phyloP scores from a whole-genome alignment of 768 basidiomycete genomes.

The Fomitopsis pulvina region DNA sequence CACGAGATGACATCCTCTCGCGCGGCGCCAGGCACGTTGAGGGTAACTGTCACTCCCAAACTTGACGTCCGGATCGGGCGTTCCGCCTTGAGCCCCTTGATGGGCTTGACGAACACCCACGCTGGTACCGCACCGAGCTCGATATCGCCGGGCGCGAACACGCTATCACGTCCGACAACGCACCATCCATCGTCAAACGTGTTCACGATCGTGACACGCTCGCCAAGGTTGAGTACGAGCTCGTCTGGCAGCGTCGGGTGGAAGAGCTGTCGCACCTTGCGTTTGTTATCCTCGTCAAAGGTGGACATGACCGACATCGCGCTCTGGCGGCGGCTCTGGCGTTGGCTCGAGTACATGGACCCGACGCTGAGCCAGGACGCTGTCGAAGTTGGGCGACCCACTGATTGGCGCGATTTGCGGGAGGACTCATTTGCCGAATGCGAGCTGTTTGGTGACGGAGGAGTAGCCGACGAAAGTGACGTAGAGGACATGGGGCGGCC shows the following conservation, averaged over 20 bases:
- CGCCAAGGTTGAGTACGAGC: slow-evolving; percentile 49
- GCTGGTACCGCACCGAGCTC: slow-evolving; percentile 74
- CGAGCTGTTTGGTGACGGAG: neutral
- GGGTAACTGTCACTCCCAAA: slow-evolving; percentile 53
- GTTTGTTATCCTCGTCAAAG: slow-evolving; percentile 21
- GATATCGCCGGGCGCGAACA: slow-evolving; percentile 31
- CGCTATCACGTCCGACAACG: slow-evolving; percentile 52
- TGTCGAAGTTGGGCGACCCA: slow-evolving; percentile 1
- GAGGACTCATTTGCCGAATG: neutral
- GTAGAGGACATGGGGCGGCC: slow-evolving; percentile 23
- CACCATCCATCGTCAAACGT: slow-evolving; percentile 81
- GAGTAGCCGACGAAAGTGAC: neutral
- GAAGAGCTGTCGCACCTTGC: slow-evolving; percentile 61
- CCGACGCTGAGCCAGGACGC: slow-evolving; percentile 13
- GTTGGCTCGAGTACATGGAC: slow-evolving; percentile 10
- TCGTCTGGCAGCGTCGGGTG: slow-evolving; percentile 72
- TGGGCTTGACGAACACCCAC: slow-evolving; percentile 68
- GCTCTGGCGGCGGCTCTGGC: slow-evolving; percentile 11
- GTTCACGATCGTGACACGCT: slow-evolving; percentile 55
- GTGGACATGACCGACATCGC: slow-evolving; percentile 12
- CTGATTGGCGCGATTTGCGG: neutral
- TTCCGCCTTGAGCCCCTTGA: slow-evolving; percentile 50
- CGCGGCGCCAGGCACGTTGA: slow-evolving; percentile 33
- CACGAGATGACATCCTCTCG: slow-evolving; percentile 52
- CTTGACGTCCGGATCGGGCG: slow-evolving; percentile 53